Evolutionary conservation across 805 yeast species (phyloP).

Genomic region (Starmerella potacharoeniae): DNA sequence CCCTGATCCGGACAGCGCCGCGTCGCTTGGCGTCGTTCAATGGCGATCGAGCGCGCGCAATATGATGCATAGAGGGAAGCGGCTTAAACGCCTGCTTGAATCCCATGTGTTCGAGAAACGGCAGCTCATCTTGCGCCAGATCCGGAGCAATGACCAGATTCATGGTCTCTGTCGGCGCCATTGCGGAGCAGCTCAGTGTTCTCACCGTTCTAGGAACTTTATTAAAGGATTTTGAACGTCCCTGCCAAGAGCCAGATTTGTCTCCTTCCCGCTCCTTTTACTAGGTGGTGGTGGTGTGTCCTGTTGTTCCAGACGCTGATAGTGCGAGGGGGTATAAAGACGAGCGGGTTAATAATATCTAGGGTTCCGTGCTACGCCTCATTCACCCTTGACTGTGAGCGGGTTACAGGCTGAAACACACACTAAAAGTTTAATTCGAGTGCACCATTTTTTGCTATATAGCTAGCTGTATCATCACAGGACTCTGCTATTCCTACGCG

Average conservation of each 20-base stretch:
- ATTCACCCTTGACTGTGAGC: not conserved
- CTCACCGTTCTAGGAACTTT: not conserved
- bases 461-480: too few relatives aligned
- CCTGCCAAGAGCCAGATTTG: not conserved
- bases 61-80: not conserved
- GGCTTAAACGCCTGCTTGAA: not conserved
- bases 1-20: not conserved
- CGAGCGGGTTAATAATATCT: constrained; percentile 2
- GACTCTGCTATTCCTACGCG: too few relatives aligned
- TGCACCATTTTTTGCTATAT: too few relatives aligned
- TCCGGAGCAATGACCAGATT: not conserved
- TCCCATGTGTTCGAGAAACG: constrained; percentile 4
- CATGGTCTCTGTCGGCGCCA: not conserved
- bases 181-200: not conserved
- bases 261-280: not conserved
- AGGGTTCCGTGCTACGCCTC: constrained; percentile 3
- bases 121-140: constrained; percentile 3
- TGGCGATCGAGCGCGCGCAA: not conserved
- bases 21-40: not conserved
- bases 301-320: not conserved
- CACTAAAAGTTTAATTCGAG: too few relatives aligned
- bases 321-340: constrained; percentile 2
- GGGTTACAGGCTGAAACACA: too few relatives aligned
- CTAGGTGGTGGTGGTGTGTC: not conserved
- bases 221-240: not conserved